Conservation (phyloP, 768 basidiomycete species). For the Gelatoporia subvermispora region DNA sequence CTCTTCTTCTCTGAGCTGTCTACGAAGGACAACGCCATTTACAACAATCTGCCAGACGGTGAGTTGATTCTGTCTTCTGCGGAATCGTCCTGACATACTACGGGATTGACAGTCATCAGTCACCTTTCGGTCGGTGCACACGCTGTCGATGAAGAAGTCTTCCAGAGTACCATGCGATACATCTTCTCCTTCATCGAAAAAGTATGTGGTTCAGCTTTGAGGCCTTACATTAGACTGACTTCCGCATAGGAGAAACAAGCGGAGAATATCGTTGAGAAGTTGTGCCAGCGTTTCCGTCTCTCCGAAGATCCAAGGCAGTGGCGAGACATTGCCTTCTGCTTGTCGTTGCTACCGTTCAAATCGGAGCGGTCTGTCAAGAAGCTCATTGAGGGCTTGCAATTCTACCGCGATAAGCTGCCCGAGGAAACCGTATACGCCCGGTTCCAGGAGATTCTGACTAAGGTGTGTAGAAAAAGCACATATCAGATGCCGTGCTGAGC, state of each 20-base stretch:
- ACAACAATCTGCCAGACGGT: slow-evolving; percentile 98
- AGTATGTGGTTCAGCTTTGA: slow-evolving; percentile 32
- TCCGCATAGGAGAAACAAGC: slow-evolving; percentile 87
- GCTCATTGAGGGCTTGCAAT: slow-evolving; percentile 85
- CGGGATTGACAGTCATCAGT: slow-evolving; percentile 69
- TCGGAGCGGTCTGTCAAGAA: slow-evolving; percentile 96
- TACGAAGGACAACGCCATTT: slow-evolving; percentile 98
- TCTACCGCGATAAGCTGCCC: slow-evolving; percentile 95
- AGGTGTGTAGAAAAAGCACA: slow-evolving; percentile 42
- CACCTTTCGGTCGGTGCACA: slow-evolving; percentile 89
- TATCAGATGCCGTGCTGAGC: not conserved
- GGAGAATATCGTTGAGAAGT: slow-evolving; percentile 93
- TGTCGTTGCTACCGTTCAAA: slow-evolving; percentile 94
- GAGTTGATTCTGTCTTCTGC: slow-evolving; percentile 17
- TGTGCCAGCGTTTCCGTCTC: slow-evolving; percentile 91
- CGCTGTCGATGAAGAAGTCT: slow-evolving; percentile 87
- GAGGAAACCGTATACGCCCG: slow-evolving; percentile 74
- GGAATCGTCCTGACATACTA: not conserved
- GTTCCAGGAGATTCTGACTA: slow-evolving; percentile 88
- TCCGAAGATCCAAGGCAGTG: slow-evolving; percentile 90
- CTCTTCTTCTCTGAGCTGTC: slow-evolving; percentile 95
- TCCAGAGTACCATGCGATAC: slow-evolving; percentile 90
- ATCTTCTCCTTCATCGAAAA: slow-evolving; percentile 98
- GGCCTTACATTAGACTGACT: not conserved
- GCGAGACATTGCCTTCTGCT: slow-evolving; percentile 95